Conservation (phyloP, 495 filamentous ascomycete species). For the Bathelium albidoporum region DNA sequence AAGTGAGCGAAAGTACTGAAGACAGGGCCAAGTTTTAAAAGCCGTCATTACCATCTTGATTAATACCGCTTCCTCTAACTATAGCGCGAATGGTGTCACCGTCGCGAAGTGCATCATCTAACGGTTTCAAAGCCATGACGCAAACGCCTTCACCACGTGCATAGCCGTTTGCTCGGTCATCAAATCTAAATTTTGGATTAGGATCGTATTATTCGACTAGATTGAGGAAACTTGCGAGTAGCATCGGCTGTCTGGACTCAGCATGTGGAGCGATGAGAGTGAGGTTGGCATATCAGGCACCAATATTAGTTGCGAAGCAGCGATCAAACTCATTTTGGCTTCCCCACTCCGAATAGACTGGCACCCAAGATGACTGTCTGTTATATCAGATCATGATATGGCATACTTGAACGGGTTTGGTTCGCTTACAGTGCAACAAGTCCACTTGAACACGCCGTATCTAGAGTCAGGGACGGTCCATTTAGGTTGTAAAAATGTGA, state of each 20-base stretch:
- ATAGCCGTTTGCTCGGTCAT: slow-evolving; percentile 34
- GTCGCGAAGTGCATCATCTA: slow-evolving; percentile 28
- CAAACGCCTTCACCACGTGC: slow-evolving; percentile 30
- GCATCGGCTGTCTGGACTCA: slow-evolving; percentile 30
- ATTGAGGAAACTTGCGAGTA: slow-evolving; percentile 11
- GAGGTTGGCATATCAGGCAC: slow-evolving; percentile 5
- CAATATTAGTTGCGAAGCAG: slow-evolving; percentile 4
- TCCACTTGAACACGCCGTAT: slow-evolving; percentile 5
- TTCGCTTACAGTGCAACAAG: neutral
- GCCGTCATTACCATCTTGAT: slow-evolving; percentile 7
- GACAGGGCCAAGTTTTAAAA: neutral
- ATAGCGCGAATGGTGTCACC: slow-evolving; percentile 31
- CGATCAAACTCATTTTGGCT: slow-evolving; percentile 4
- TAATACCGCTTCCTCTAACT: slow-evolving; percentile 6
- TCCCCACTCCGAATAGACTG: slow-evolving; percentile 3
- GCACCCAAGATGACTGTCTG: slow-evolving; percentile 4
- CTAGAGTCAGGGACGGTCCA: slow-evolving; percentile 2
- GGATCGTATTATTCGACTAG: neutral
- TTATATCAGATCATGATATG: neutral
- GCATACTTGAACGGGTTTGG: neutral
- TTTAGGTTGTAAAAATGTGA: slow-evolving; percentile 4
- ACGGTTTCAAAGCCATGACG: slow-evolving; percentile 32
- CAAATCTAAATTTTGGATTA: slow-evolving; percentile 7
- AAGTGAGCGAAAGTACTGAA: neutral
- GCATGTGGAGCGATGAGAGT: slow-evolving; percentile 9